Evolutionary conservation across 2,329 filamentous ascomycete species (phyloP), one percentile per base, ranked within the genome.

Genomic region (Westerdykella ornata): DNA sequence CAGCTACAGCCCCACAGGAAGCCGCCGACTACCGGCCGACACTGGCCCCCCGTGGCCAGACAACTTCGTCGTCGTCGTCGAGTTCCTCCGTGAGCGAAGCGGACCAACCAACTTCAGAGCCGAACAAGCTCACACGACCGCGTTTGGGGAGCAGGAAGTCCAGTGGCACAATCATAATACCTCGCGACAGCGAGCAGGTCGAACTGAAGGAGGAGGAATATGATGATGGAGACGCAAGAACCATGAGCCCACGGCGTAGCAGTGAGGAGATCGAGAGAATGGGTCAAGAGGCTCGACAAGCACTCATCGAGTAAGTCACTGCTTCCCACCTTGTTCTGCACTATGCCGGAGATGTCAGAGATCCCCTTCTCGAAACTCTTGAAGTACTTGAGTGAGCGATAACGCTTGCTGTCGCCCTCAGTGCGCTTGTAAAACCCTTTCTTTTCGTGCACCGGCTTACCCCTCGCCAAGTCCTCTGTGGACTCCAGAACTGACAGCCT

Each of bases 211-310:
- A 87, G 49, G 78, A 84, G 47, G 77, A 86, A 48, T 85, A 88
- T 54, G 87, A 88, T 18, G 84, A 88, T 17, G 85, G 88, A 63
- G 89, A 96, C 65, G 89, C 92, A 47, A 75, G 90, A 57, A 85
- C 88, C 46, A 97, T 98, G 90, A 96, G 89, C 63, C 90, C 90
- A 2, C 76, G 90, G 53, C 75, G 90, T 56, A 95, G 88, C 50
- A 94, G 84, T 56, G 88, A 92, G 59, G 90, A 97, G 62, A 78
- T 96, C 40, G 86, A 95, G 66, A 83, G 82, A 60, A 77, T 97
- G 65, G 85, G 88, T 54, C 82, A 85, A 57, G 86, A 90, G 59
- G 88, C 89, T 29, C 75, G 89, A 44, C 70, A 76, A 52, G 73
- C 75, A 18, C 61, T 82, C 47, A 76, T 80, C 59, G 76, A 79